Base-by-base conservation (phyloP, 441 rosid genomes). In the Daphne laureola region DNA sequence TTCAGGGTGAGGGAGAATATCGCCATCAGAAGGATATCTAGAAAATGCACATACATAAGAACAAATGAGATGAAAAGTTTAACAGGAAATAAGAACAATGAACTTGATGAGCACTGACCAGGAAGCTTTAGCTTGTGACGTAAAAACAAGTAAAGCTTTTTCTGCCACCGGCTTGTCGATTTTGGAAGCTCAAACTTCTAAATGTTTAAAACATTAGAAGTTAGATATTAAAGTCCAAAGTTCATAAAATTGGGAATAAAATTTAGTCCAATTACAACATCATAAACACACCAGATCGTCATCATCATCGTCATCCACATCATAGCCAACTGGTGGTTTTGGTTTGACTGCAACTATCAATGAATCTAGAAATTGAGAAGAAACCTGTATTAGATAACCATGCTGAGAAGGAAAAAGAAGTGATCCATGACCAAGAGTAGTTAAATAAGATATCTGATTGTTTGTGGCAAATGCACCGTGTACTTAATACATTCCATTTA, bases 111-210 rank as follows among this genome's bases (percentile, higher is more conserved):
- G 9, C 8, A 31, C 69, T 79, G 59, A 87, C 97, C 87, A 36
- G 95, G 94, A 59, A 90, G 65, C 73, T 79, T 87, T 68, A 87
- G 55, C 76, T 73, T 84, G 58, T 84, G 65, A 61, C 57, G 89
- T 52, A 86, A 71, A 67, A 82, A 65, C 67, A 56, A 67, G 63
- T 69, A 82, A 2, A 87, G 76, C 79, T 66, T 84, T 74, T 65
- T 84, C 75, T 87, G 82, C 86, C 89, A 77, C 57, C 70, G 67
- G 68, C 78, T 84, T 46, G 89, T 71, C 58, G 97, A 76, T 17
- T 67, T 70, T 43, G 95, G 94, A 55, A 90, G 81, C 67, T 78
- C 77, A 72, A 90, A 90, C 78, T 82, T 84, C 89, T 90, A 62
- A 58, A 65, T 4, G 49, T 65, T 45, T 44, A 69, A 67, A 45